Percentiles rank a stretch among this genome's conserved stretches.
Conservation (phyloP, 2,329 filamentous ascomycete species). For the Emydomyces testavorans region DNA sequence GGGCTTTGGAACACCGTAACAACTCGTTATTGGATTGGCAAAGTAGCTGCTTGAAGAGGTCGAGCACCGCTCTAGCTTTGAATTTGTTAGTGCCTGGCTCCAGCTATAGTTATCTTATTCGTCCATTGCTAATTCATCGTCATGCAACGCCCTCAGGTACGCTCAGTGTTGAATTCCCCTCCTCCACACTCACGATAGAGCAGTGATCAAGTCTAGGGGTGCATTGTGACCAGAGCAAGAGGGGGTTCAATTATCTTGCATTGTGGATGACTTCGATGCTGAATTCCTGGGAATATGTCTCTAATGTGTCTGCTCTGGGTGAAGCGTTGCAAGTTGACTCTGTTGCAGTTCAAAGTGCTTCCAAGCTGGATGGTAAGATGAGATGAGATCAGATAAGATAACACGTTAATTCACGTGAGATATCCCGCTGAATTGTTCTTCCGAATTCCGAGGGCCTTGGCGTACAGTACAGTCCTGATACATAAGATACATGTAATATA, state of each 20-base stretch:
- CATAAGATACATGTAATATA: too few species aligned
- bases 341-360: neutral
- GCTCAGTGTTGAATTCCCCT: neutral
- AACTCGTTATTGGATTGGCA: slow-evolving; percentile 5
- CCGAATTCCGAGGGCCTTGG: neutral
- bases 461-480: neutral
- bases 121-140: too few species aligned
- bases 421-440: neutral
- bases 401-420: too few species aligned
- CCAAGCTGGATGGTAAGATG: neutral
- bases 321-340: neutral
- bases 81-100: too few species aligned
- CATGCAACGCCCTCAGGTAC: slow-evolving; percentile 1
- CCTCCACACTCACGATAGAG: neutral
- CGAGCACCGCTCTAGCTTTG: too few species aligned
- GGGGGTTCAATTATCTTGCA: neutral
- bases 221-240: neutral
- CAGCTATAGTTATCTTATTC: too few species aligned
- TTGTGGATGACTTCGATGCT: neutral
- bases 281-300: too few species aligned
- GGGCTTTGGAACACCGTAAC: neutral
- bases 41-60: neutral
- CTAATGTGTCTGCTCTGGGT: neutral
- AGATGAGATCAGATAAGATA: slow-evolving; percentile 1
- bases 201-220: neutral